phyloP scores from a whole-genome alignment of 768 basidiomycete species.

The Tylopilus vinaceipallidus region DNA sequence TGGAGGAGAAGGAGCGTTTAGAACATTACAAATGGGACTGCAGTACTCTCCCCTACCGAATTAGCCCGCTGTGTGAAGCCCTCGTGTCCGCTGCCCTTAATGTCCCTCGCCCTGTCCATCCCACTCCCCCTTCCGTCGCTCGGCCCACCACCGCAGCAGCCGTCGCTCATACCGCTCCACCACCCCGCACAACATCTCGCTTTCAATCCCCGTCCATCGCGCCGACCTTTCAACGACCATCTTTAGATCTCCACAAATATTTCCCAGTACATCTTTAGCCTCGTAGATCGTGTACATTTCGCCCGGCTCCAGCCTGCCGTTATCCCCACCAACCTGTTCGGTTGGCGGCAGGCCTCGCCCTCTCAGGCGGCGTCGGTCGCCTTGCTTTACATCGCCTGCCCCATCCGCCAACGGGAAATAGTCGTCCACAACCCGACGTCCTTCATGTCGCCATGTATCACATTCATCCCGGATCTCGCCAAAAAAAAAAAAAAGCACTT shows the following conservation, averaged over 20 bases:
- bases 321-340: slow-evolving; percentile 2
- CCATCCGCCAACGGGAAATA: slow-evolving; percentile 40
- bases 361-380: not conserved
- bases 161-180: slow-evolving; percentile 69
- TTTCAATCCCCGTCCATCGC: slow-evolving; percentile 52
- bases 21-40: slow-evolving; percentile 38
- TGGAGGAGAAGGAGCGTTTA: slow-evolving; percentile 20
- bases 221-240: slow-evolving; percentile 52
- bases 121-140: slow-evolving; percentile 5
- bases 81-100: slow-evolving; percentile 14
- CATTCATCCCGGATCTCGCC: slow-evolving; percentile 10
- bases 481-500: too few species aligned
- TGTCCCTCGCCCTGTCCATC: slow-evolving; percentile 2
- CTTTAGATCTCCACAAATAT: slow-evolving; percentile 48
- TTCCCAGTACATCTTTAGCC: slow-evolving; percentile 64
- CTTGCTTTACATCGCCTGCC: not conserved
- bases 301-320: slow-evolving; percentile 46
- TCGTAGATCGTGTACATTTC: slow-evolving; percentile 63
- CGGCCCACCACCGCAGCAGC: slow-evolving; percentile 49
- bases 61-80: too few species aligned
- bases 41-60: slow-evolving; percentile 18
- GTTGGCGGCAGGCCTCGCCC: slow-evolving; percentile 12
- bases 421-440: slow-evolving; percentile 35
- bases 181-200: slow-evolving; percentile 50
- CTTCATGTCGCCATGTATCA: slow-evolving; percentile 17